These are phyloP conservation scores for Taphrina confusa DNA, from an alignment of 1,139 yeast genomes.

Conservation along the genomic window DNA sequence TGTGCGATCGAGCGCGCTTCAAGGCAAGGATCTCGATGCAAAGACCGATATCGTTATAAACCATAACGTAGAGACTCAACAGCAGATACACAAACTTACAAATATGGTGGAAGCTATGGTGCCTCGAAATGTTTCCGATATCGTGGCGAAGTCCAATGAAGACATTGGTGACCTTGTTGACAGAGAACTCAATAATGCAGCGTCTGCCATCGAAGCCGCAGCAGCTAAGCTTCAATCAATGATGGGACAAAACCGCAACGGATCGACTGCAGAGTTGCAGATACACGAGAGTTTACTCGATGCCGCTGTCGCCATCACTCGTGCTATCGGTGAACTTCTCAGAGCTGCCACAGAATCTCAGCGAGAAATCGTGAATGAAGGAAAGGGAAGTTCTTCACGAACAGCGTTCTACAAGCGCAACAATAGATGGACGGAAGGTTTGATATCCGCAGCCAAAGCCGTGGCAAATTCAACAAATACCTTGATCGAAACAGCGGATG, in stretches of 20 bases:
- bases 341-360: constrained; percentile 80
- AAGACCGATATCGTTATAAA: constrained; percentile 75
- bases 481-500: constrained; percentile 81
- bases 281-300: constrained; percentile 75
- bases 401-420: constrained; percentile 84
- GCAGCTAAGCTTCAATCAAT: constrained; percentile 60
- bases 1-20: constrained; percentile 58
- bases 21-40: constrained; percentile 59
- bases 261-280: constrained; percentile 63
- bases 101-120: constrained; percentile 60
- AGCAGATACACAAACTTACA: constrained; percentile 62
- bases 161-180: constrained; percentile 73
- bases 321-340: constrained; percentile 72
- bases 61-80: constrained; percentile 73
- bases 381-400: constrained; percentile 65
- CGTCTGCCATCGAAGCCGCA: constrained; percentile 67
- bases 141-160: constrained; percentile 47
- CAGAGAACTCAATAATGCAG: constrained; percentile 70
- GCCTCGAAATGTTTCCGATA: constrained; percentile 49
- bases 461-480: constrained; percentile 83
- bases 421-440: constrained; percentile 92
- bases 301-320: constrained; percentile 79
- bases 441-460: constrained; percentile 85
- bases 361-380: constrained; percentile 73
- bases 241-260: constrained; percentile 53